Evolutionary conservation across 805 yeast species (phyloP).

Genomic region (Phaffomyces thermotolerans): DNA sequence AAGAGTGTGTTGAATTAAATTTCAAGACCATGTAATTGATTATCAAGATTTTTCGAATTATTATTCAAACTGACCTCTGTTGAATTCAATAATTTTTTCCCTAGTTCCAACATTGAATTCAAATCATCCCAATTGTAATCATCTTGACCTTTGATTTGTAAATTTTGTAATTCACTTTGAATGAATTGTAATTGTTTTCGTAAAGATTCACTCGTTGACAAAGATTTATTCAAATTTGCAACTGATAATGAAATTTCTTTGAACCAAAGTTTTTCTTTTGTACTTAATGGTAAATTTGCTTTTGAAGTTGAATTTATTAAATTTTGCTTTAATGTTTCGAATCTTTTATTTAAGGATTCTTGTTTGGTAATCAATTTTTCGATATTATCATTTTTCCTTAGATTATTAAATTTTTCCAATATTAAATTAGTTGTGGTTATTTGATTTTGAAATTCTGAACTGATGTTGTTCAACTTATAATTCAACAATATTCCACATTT

Average conservation of each 20-base stretch:
- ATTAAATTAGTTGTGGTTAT: constrained; percentile 24
- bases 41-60: constrained; percentile 18
- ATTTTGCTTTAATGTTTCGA: constrained; percentile 22
- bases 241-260: constrained; percentile 32
- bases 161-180: constrained; percentile 20
- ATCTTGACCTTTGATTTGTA: constrained; percentile 1
- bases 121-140: constrained; percentile 26
- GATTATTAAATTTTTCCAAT: constrained; percentile 11
- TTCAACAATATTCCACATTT: constrained; percentile 30
- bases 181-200: constrained; percentile 25
- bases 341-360: constrained; percentile 25
- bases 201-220: constrained; percentile 21
- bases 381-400: constrained; percentile 14
- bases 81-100: constrained; percentile 24
- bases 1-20: neutral
- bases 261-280: constrained; percentile 39
- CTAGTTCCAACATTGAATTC: constrained; percentile 26
- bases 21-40: constrained; percentile 3
- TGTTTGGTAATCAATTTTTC: constrained; percentile 27
- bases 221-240: constrained; percentile 25
- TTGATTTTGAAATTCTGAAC: constrained; percentile 36
- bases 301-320: constrained; percentile 14
- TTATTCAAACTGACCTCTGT: constrained; percentile 13
- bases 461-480: constrained; percentile 31
- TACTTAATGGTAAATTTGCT: constrained; percentile 27